Percentiles rank a stretch among this genome's conserved stretches.
phyloP scores from a whole-genome alignment of 805 yeast species.

The Metschnikowia cubensis region DNA sequence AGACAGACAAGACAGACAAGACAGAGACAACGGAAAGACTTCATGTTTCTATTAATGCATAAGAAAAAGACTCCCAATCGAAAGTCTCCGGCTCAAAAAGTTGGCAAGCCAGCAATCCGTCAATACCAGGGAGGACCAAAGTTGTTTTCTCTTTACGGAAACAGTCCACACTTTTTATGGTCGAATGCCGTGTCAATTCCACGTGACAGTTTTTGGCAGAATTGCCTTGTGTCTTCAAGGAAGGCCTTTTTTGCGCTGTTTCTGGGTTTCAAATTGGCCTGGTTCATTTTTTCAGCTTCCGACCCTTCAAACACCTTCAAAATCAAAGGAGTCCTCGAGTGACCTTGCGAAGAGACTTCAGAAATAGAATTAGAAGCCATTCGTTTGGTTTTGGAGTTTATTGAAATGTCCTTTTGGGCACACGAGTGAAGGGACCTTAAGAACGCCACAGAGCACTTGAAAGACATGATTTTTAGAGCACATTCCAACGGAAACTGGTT shows the following conservation, averaged over 20 bases:
- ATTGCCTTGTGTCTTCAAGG: slow-evolving; percentile 70
- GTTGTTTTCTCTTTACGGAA: too few species aligned
- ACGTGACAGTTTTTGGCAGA: slow-evolving; percentile 79
- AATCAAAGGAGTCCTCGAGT: slow-evolving; percentile 31
- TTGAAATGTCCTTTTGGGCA: slow-evolving; percentile 64
- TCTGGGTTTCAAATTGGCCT: slow-evolving; percentile 77
- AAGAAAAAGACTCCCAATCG: too few species aligned
- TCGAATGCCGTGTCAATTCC: too few species aligned
- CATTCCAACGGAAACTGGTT: slow-evolving; percentile 69
- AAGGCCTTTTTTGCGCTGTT: slow-evolving; percentile 79
- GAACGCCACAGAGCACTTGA: slow-evolving; percentile 77
- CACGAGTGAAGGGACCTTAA: slow-evolving; percentile 78
- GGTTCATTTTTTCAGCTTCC: slow-evolving; percentile 77
- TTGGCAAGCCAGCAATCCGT: too few species aligned
- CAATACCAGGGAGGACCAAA: too few species aligned
- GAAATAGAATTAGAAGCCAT: slow-evolving; percentile 13
- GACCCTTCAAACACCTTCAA: slow-evolving; percentile 17
- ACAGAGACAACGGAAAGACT: too few species aligned
- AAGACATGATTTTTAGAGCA: slow-evolving; percentile 76
- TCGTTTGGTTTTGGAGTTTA: slow-evolving; percentile 4
- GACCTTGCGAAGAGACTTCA: not conserved
- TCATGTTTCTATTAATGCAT: too few species aligned
- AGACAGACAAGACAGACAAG: too few species aligned
- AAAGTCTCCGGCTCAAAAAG: too few species aligned
- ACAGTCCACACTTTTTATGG: too few species aligned